phyloP scores from a whole-genome alignment of 352 stramenopile species.

The Globisporangium echinulatum region DNA sequence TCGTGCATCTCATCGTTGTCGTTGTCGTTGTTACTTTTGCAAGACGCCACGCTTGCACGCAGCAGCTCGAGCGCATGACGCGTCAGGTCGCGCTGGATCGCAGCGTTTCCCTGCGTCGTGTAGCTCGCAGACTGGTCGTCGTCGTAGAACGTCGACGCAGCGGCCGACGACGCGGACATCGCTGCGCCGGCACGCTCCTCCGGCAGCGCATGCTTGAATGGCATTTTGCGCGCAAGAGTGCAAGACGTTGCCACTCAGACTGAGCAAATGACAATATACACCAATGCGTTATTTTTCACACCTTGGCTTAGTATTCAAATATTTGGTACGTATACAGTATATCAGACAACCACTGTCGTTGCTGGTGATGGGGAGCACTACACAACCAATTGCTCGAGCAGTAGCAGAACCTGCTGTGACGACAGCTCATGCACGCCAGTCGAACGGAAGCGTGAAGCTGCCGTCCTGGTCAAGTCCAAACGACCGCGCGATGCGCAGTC shows the following conservation, averaged over 20 bases:
- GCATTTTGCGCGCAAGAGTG: slow-evolving; percentile 23
- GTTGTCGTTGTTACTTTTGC: background rate
- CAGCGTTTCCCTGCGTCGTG: slow-evolving; percentile 56
- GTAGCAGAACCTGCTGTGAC: background rate
- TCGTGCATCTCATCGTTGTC: slow-evolving; percentile 1
- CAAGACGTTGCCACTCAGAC: no score
- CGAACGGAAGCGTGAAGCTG: slow-evolving; percentile 22
- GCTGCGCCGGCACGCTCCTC: slow-evolving; percentile 37
- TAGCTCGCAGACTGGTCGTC: slow-evolving; percentile 54
- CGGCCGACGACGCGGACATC: slow-evolving; percentile 27
- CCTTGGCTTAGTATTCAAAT: no score
- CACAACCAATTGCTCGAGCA: no score
- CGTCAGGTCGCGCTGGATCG: slow-evolving; percentile 67
- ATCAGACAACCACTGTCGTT: no score
- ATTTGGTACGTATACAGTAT: no score
- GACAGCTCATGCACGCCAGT: slow-evolving; percentile 2
- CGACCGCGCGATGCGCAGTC: slow-evolving; percentile 24
- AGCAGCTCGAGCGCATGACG: slow-evolving; percentile 56
- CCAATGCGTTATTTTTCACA: no score
- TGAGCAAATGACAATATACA: background rate
- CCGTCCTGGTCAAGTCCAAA: slow-evolving; percentile 40
- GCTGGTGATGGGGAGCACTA: no score
- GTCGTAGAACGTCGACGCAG: slow-evolving; percentile 56
- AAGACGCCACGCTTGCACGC: slow-evolving; percentile 1
- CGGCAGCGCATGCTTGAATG: slow-evolving; percentile 38